A percentile compares a stretch with the other conserved stretches of the same genome.
These are phyloP conservation scores for Myriangium duriaei DNA, from an alignment of 2,329 filamentous ascomycete species.

Conservation along the genomic window DNA sequence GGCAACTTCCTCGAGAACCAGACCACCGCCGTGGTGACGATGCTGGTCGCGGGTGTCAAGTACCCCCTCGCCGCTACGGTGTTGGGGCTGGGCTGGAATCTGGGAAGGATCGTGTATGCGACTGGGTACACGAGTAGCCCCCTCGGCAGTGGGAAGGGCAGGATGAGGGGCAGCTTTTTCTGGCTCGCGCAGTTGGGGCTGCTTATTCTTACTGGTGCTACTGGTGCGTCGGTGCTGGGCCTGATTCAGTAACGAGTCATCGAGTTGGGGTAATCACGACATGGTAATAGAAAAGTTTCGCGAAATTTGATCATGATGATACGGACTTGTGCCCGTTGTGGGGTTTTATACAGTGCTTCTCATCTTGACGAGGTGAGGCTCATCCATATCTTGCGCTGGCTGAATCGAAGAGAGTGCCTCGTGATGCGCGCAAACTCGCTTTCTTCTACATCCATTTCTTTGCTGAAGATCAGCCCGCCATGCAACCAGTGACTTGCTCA, in stretches of 20 bases:
- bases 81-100: slow-evolving; percentile 38
- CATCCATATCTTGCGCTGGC: no score
- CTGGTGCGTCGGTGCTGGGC: slow-evolving; percentile 17
- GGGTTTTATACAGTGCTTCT: no score
- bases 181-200: slow-evolving; percentile 20
- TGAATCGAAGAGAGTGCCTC: no score
- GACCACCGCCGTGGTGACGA: slow-evolving; percentile 35
- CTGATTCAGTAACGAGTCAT: slow-evolving; percentile 2
- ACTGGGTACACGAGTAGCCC: slow-evolving; percentile 31
- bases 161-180: slow-evolving; percentile 26
- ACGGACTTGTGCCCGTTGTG: no score
- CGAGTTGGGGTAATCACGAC: no score
- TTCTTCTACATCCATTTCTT: no score
- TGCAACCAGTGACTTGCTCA: no score
- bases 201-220: slow-evolving; percentile 19
- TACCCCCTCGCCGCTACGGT: slow-evolving; percentile 37
- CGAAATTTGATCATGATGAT: no score
- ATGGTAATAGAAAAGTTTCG: no score
- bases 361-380: no score
- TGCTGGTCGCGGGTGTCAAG: slow-evolving; percentile 42
- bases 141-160: slow-evolving; percentile 31
- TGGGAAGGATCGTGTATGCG: slow-evolving; percentile 37
- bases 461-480: no score
- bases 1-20: slow-evolving; percentile 50
- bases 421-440: no score